A percentile compares a stretch with the other conserved stretches of the same genome.
Conservation (phyloP, 78 protist species). For the Blattamonas nauphoetae region DNA sequence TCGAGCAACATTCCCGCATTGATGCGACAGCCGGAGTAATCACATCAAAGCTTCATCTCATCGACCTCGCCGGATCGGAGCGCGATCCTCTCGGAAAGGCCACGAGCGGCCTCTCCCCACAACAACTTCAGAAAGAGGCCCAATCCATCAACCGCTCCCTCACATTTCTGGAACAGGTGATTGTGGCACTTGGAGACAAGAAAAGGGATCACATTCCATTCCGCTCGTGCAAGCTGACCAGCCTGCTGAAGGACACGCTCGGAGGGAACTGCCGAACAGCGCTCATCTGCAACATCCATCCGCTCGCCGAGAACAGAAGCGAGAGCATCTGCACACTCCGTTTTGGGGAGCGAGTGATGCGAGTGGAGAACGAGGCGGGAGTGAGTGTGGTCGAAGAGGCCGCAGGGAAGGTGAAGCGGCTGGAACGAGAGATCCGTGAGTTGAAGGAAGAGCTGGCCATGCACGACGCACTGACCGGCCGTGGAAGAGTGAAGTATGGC, state of each 20-base stretch:
- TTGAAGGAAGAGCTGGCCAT: constrained; percentile 64
- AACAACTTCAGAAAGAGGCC: neutral
- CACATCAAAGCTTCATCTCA: constrained; percentile 19
- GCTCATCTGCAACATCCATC: constrained; percentile 41
- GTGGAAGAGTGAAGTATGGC: constrained; percentile 8
- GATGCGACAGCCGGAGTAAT: constrained; percentile 26
- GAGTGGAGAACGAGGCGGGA: constrained; percentile 33
- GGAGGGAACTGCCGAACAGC: constrained; percentile 51
- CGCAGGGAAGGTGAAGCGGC: neutral
- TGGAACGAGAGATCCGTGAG: constrained; percentile 35
- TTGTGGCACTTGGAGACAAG: constrained; percentile 45
- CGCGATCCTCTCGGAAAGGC: constrained; percentile 45
- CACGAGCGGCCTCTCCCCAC: neutral
- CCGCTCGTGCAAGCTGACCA: constrained; percentile 58
- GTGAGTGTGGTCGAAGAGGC: constrained; percentile 38
- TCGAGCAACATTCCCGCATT: constrained; percentile 43
- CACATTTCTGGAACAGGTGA: constrained; percentile 60
- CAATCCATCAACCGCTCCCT: constrained; percentile 59
- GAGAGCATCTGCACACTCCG: constrained; percentile 20
- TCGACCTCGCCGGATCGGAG: constrained; percentile 69
- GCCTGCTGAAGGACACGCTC: constrained; percentile 45
- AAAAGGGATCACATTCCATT: constrained; percentile 52
- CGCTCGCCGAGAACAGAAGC: neutral
- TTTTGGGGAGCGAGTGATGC: constrained; percentile 61
- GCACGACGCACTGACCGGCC: constrained; percentile 53